Percentiles rank a stretch among this genome's conserved stretches.
These are phyloP conservation scores for Mortierella sp. DNA, from an alignment of 371 early-diverging fungal genomes.

Conservation along the genomic window DNA sequence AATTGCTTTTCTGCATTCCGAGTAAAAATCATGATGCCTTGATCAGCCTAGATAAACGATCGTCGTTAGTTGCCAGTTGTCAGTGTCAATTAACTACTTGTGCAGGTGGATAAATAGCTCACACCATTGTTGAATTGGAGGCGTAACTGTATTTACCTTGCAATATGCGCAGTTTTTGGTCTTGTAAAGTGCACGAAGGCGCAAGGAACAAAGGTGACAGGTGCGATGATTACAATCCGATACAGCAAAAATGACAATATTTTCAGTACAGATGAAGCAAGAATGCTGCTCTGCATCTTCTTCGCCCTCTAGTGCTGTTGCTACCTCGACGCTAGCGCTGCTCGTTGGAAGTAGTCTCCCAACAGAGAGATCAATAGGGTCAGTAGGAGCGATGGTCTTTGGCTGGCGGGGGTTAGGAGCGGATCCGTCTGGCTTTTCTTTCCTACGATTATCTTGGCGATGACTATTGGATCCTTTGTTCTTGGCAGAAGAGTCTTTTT, in stretches of 20 bases:
- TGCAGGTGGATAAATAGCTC: background rate
- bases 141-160: conserved; percentile 73
- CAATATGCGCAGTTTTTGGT: conserved; percentile 88
- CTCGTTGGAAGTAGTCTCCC: conserved; percentile 6
- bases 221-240: conserved; percentile 92
- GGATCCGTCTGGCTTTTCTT: conserved; percentile 16
- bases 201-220: conserved; percentile 91
- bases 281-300: conserved; percentile 62
- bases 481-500: conserved; percentile 11
- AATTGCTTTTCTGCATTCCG: conserved; percentile 71
- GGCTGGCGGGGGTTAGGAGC: conserved; percentile 23
- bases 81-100: background rate
- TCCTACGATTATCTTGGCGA: conserved; percentile 28
- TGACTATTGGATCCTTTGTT: conserved; percentile 17
- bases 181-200: conserved; percentile 90
- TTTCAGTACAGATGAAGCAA: conserved; percentile 95
- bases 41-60: conserved; percentile 65
- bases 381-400: conserved; percentile 45
- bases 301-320: conserved; percentile 2
- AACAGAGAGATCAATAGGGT: conserved; percentile 38
- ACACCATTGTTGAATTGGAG: background rate
- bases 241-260: conserved; percentile 84
- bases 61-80: background rate
- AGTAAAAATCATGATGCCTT: conserved; percentile 80
- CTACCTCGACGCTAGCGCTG: background rate